Percentiles rank a stretch among this genome's conserved stretches.
phyloP scores from a whole-genome alignment of 2,329 filamentous ascomycete genomes.

The Alternaria arbusti region DNA sequence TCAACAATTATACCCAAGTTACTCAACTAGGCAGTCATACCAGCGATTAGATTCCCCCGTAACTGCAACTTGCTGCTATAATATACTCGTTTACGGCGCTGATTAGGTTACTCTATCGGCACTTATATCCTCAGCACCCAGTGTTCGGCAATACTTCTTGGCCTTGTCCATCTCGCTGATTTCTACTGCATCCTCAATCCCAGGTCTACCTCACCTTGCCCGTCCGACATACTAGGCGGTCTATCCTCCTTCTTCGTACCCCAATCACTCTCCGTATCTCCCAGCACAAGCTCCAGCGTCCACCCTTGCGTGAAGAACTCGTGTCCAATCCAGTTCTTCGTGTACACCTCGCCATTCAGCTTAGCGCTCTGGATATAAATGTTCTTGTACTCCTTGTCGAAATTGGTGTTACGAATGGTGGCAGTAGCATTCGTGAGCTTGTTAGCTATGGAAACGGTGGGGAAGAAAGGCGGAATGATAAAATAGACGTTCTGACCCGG shows the following conservation, averaged over 20 bases:
- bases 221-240: constrained; percentile 24
- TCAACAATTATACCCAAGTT: neutral
- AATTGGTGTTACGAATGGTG: constrained; percentile 50
- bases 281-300: constrained; percentile 52
- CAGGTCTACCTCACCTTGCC: neutral
- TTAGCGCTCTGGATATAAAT: constrained; percentile 55
- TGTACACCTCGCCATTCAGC: constrained; percentile 51
- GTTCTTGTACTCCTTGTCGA: constrained; percentile 50
- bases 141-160: neutral
- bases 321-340: constrained; percentile 55
- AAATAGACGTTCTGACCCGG: constrained; percentile 58
- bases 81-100: neutral
- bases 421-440: constrained; percentile 51
- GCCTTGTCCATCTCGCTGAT: neutral
- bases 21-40: neutral
- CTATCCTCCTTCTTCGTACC: constrained; percentile 51
- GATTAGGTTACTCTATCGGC: neutral
- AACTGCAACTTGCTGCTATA: neutral
- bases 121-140: neutral
- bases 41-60: neutral
- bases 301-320: constrained; percentile 54
- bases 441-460: constrained; percentile 48
- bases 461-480: constrained; percentile 56
- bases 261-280: constrained; percentile 52
- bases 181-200: neutral